phyloP scores from a whole-genome alignment of 1,139 yeast genomes.

The Chernovozyma aurita region DNA sequence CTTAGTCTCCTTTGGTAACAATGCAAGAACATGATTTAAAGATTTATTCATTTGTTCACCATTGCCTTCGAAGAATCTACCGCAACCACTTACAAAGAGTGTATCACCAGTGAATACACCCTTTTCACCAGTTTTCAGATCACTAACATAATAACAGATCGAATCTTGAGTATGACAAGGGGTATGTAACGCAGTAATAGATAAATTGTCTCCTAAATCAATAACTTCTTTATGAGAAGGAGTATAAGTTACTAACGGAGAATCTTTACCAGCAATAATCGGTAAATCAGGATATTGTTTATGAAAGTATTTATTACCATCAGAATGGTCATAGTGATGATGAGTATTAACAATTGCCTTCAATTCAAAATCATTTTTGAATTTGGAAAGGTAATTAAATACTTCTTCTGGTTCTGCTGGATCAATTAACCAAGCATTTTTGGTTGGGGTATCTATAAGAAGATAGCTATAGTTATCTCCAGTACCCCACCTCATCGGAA shows the following conservation, averaged over 20 bases:
- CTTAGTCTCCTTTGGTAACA: conserved; percentile 61
- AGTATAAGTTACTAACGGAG: conserved; percentile 62
- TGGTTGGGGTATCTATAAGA: conserved; percentile 62
- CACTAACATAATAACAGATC: conserved; percentile 76
- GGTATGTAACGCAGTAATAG: conserved; percentile 83
- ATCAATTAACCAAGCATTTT: conserved; percentile 79
- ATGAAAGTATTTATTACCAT: conserved; percentile 62
- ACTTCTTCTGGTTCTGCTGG: conserved; percentile 82
- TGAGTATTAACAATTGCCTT: conserved; percentile 89
- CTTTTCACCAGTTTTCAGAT: conserved; percentile 52
- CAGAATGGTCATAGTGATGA: conserved; percentile 93
- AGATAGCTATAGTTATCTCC: conserved; percentile 91
- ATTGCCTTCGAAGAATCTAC: conserved; percentile 90
- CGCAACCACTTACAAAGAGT: conserved; percentile 90
- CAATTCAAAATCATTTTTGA: conserved; percentile 36
- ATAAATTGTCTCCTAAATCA: conserved; percentile 56
- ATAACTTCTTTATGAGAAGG: conserved; percentile 64
- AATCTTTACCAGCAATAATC: conserved; percentile 82
- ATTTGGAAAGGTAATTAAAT: conserved; percentile 17
- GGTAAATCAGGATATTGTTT: conserved; percentile 50
- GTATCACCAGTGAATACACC: conserved; percentile 97
- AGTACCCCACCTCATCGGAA: conserved; percentile 93
- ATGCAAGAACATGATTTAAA: conserved; percentile 52
- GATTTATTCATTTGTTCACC: conserved; percentile 77
- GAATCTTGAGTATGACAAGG: conserved; percentile 98